phyloP scores from a whole-genome alignment of 441 rosid genomes.

The Erodium chrysanthum region DNA sequence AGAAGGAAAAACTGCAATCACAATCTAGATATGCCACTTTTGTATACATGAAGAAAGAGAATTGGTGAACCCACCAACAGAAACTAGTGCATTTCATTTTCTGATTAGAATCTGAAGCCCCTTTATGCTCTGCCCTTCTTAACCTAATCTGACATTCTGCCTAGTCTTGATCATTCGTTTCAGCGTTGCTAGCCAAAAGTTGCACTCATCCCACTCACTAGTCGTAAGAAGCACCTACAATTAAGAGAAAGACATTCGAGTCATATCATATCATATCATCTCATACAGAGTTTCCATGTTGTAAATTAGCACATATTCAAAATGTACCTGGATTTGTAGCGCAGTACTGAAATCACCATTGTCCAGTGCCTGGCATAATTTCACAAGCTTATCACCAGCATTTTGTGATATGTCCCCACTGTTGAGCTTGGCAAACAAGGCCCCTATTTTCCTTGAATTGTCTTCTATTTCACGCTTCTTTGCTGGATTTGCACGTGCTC shows the following conservation, averaged over 20 bases:
- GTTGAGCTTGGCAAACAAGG: slow-evolving; percentile 85
- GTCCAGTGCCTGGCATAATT: slow-evolving; percentile 90
- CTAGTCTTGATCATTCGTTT: slow-evolving; percentile 92
- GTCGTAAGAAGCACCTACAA: slow-evolving; percentile 73
- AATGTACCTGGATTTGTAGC: slow-evolving; percentile 74
- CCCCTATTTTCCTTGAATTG: slow-evolving; percentile 83
- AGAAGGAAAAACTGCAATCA: not conserved
- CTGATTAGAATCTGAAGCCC: not conserved
- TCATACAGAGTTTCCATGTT: not conserved
- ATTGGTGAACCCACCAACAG: not conserved
- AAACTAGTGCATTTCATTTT: not conserved
- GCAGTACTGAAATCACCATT: slow-evolving; percentile 63
- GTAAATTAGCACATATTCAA: slow-evolving; percentile 6
- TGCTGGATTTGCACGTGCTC: slow-evolving; percentile 71
- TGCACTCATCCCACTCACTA: slow-evolving; percentile 97
- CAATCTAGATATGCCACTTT: not conserved
- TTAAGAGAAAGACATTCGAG: not conserved
- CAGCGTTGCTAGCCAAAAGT: slow-evolving; percentile 82
- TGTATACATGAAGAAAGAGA: slow-evolving; percentile 6
- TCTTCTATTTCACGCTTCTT: slow-evolving; percentile 96
- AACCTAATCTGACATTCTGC: slow-evolving; percentile 55
- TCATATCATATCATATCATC: not conserved
- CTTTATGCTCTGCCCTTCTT: not conserved
- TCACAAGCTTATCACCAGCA: slow-evolving; percentile 80
- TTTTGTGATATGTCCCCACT: slow-evolving; percentile 82